phyloP scores from a whole-genome alignment of 1,284 basidiomycete genomes.

The Papiliotrema nemorosa region DNA sequence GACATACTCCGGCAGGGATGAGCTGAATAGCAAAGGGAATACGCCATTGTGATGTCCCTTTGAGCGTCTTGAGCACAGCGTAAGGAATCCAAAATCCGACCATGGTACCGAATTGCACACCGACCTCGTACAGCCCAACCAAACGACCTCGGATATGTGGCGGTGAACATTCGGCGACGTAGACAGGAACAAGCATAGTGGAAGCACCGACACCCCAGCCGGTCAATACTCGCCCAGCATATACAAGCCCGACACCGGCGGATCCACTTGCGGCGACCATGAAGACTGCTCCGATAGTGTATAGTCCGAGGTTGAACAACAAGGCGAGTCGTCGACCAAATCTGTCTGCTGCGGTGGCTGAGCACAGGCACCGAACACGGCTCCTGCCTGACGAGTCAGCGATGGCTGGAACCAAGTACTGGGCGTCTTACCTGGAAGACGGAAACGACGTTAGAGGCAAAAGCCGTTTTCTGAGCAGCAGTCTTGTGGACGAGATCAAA shows the following conservation, averaged over 20 bases:
- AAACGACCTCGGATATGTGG: conserved; percentile 40
- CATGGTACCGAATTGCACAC: conserved; percentile 48
- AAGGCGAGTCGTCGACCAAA: conserved; percentile 11
- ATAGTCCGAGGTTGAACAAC: conserved; percentile 25
- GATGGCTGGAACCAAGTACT: neutral
- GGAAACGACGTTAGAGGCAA: conserved; percentile 15
- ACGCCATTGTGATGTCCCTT: conserved; percentile 51
- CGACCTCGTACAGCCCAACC: conserved; percentile 54
- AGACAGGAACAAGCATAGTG: conserved; percentile 39
- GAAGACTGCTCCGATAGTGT: conserved; percentile 41
- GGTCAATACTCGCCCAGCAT: conserved; percentile 42
- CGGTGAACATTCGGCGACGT: conserved; percentile 47
- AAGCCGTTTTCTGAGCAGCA: conserved; percentile 3
- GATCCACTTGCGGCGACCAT: conserved; percentile 33
- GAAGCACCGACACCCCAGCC: conserved; percentile 44
- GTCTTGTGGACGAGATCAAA: conserved; percentile 5
- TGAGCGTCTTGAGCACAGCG: conserved; percentile 49
- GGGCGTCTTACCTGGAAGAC: conserved; percentile 6
- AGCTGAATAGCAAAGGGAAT: conserved; percentile 56
- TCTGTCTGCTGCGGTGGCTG: neutral
- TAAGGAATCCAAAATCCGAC: conserved; percentile 55
- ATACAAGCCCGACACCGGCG: conserved; percentile 26
- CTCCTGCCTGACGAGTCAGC: conserved; percentile 7
- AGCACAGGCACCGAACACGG: conserved; percentile 7
- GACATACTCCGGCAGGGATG: conserved; percentile 53